phyloP scores from a whole-genome alignment of 805 yeast genomes.

The Barnettozyma vustinii region DNA sequence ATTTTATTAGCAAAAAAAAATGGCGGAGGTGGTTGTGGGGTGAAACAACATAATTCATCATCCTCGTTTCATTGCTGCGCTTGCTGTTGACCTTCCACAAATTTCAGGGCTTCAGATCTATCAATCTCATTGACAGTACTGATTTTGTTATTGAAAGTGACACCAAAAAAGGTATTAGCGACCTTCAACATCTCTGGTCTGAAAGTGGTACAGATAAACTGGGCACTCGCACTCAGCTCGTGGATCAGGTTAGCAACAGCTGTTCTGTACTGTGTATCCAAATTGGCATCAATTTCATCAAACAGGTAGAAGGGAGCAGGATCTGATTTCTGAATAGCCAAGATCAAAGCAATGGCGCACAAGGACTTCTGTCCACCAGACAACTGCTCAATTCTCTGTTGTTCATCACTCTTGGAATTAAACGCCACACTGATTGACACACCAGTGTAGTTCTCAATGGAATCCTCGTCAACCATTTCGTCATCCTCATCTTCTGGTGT shows the following conservation, averaged over 20 bases:
- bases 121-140: constrained; percentile 71
- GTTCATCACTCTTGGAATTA: constrained; percentile 81
- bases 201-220: constrained; percentile 94
- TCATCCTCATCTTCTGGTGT: constrained; percentile 18
- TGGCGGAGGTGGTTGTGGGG: too few species aligned
- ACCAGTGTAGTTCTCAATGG: constrained; percentile 59
- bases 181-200: constrained; percentile 86
- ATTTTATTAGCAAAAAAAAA: too few species aligned
- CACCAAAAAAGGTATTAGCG: constrained; percentile 86
- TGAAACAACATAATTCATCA: background rate
- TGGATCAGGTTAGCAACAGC: constrained; percentile 77
- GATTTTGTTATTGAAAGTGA: constrained; percentile 74
- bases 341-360: constrained; percentile 91
- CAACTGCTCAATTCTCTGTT: constrained; percentile 80
- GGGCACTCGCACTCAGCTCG: constrained; percentile 63
- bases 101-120: constrained; percentile 70
- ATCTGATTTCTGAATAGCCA: constrained; percentile 91
- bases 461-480: constrained; percentile 16
- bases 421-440: constrained; percentile 85
- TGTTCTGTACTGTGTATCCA: constrained; percentile 86
- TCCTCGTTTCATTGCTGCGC: constrained; percentile 10
- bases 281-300: constrained; percentile 94
- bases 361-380: constrained; percentile 96
- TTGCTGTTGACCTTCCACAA: constrained; percentile 64
- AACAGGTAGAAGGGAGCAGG: constrained; percentile 96